Percentiles rank a stretch among this genome's conserved stretches.
Evolutionary conservation across 805 yeast genomes (phyloP).

Genomic region (Maudiozyma pseudohumilis): DNA sequence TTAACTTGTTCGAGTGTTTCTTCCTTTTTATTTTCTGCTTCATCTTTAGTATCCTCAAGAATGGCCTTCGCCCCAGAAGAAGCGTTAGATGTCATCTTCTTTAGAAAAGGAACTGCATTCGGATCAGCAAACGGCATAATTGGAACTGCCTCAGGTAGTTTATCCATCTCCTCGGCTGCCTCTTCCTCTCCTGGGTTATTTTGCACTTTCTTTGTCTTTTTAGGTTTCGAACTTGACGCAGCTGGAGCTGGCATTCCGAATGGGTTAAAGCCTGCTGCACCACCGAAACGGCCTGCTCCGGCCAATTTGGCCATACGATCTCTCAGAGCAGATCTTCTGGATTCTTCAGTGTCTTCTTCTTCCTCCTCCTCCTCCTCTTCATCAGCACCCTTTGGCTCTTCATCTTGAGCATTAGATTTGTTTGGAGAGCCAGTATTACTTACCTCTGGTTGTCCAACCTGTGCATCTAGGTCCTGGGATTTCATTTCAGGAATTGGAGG

Average conservation of each 20-base stretch:
- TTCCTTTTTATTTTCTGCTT: not conserved
- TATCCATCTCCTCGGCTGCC: constrained; percentile 10
- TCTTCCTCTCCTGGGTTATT: constrained; percentile 11
- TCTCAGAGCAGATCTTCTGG: constrained; percentile 63
- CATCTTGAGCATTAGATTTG: not conserved
- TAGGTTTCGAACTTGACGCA: constrained; percentile 10
- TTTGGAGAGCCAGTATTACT: not conserved
- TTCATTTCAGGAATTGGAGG: not conserved
- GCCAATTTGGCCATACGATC: constrained; percentile 96
- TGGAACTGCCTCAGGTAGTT: constrained; percentile 35
- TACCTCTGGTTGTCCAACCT: no score
- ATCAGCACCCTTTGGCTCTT: constrained; percentile 16
- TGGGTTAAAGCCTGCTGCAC: constrained; percentile 35
- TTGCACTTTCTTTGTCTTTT: constrained; percentile 13
- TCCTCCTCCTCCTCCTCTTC: constrained; percentile 43
- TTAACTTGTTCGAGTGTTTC: not conserved
- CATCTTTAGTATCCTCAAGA: not conserved
- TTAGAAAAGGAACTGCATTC: constrained; percentile 22
- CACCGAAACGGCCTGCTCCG: constrained; percentile 69
- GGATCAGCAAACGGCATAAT: constrained; percentile 44
- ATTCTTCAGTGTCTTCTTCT: constrained; percentile 67
- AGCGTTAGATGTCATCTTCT: constrained; percentile 8
- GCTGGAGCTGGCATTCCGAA: constrained; percentile 29
- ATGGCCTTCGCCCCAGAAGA: constrained; percentile 1
- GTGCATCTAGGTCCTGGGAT: not conserved